Percentiles rank a stretch among this genome's conserved stretches.
Evolutionary conservation across 2,329 filamentous ascomycete genomes (phyloP).

Genomic region (Penicillium aurantiogriseum): DNA sequence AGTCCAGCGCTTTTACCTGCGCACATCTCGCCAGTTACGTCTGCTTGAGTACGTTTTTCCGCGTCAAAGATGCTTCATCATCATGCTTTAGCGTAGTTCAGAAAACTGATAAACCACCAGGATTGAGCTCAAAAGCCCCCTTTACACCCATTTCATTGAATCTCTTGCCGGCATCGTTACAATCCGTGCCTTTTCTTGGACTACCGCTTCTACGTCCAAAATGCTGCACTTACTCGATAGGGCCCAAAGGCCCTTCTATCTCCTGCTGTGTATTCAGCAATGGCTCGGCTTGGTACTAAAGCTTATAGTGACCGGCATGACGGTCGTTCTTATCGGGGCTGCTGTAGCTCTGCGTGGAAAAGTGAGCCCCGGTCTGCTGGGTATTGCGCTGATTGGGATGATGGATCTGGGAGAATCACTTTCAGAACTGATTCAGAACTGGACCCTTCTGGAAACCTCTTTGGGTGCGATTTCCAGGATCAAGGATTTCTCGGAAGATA

Average conservation of each 20-base stretch:
- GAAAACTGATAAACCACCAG: not conserved
- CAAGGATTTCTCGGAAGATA: slow-evolving; percentile 49
- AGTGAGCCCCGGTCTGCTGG: slow-evolving; percentile 44
- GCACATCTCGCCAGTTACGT: slow-evolving; percentile 19
- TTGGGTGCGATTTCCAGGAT: slow-evolving; percentile 57
- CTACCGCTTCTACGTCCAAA: too few species aligned
- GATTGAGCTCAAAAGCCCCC: slow-evolving; percentile 21
- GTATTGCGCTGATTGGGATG: slow-evolving; percentile 49
- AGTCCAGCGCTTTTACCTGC: slow-evolving; percentile 19
- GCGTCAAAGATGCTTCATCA: not conserved
- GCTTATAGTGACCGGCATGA: slow-evolving; percentile 29
- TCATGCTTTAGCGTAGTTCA: not conserved
- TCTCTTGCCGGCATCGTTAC: slow-evolving; percentile 15
- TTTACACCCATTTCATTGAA: slow-evolving; percentile 22
- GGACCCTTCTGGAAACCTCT: slow-evolving; percentile 56
- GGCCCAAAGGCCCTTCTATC: too few species aligned
- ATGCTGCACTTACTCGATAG: too few species aligned
- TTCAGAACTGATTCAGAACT: slow-evolving; percentile 44
- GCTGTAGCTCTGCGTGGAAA: slow-evolving; percentile 38
- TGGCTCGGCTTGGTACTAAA: too few species aligned
- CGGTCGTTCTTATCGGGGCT: slow-evolving; percentile 44
- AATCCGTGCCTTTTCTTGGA: slow-evolving; percentile 12
- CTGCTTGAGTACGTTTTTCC: slow-evolving; percentile 11
- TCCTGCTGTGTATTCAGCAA: too few species aligned
- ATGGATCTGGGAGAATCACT: slow-evolving; percentile 41